Evolutionary conservation across 202 grass and related monocot species (phyloP), one percentile per base, ranked within the genome.

Genomic region (Schoenoplectus triqueter): DNA sequence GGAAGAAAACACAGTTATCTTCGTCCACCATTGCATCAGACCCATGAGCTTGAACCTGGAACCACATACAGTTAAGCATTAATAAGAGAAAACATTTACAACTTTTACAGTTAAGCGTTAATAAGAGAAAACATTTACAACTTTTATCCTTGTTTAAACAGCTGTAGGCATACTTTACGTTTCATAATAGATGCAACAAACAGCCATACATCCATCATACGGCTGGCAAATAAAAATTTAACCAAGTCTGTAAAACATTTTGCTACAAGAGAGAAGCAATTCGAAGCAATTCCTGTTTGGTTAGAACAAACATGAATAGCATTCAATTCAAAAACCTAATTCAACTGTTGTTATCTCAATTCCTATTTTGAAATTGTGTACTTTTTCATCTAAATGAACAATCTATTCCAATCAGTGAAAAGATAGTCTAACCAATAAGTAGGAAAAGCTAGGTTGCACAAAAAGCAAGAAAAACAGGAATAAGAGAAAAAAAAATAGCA

Each of bases 1-100:
- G 96, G 81, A 99, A 99, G 82, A 95, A 99, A 0, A 99, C 93
- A 19, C 96, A 99, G 60, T 94, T 90, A n/a, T 99, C 91, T 87
- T 99, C 96, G 20, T 99, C 96, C 44, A 95, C 93, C 96, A 98
- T 98, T 17, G 92, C 96, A 89, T 98, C 96, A 1, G 88, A 86
- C 20, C 96, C 96, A 92, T 98, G 96, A 21, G 96, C 92, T 90
- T 98, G 96, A 69, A 98, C 96, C 96, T 98, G 77, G 59, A 2
- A 46, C 21, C 73, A 84, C n/a, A 90, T 64, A 76, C 45, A 89
- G 2, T 70, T 68, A 69, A 17, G 31, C 64, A 83, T 54, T 66
- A 56, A 56, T 45, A 31, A 31, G 31, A 31, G 31, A 31, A 31
- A 31, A 31, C 31, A 31, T 31, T 31, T 31, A 31, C 31, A 31